Percentiles rank a stretch among this genome's conserved stretches.
Conservation (phyloP, 208 protist genomes). For the Entamoeba histolytica region DNA sequence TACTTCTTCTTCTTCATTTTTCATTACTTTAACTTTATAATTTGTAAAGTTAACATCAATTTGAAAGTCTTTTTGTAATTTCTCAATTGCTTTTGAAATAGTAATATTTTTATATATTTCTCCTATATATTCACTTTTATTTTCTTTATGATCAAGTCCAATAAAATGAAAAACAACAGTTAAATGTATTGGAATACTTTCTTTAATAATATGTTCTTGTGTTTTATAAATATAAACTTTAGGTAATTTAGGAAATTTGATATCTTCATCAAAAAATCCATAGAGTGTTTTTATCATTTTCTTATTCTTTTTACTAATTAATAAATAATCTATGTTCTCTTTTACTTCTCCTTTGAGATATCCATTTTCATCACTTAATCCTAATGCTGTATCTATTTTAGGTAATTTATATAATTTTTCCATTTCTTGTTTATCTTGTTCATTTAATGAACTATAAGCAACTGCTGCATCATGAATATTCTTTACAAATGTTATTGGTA, state of each 20-base stretch:
- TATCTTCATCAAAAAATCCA: neutral
- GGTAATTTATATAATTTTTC: neutral
- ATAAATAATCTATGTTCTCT: neutral
- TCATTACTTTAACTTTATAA: neutral
- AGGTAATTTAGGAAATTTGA: neutral
- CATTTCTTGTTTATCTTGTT: neutral
- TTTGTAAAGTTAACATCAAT: neutral
- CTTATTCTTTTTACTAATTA: neutral
- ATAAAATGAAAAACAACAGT: neutral
- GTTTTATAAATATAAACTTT: neutral
- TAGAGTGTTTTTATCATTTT: neutral
- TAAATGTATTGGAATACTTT: neutral
- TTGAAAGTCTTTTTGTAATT: neutral
- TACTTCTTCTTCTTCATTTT: neutral
- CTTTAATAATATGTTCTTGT: neutral
- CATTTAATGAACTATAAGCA: no score
- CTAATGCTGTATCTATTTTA: neutral
- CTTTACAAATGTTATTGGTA: no score
- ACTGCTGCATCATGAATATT: no score
- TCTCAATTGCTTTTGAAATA: neutral
- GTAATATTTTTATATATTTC: neutral
- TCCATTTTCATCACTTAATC: neutral
- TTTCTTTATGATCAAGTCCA: neutral
- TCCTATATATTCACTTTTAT: neutral
- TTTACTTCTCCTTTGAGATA: neutral